phyloP scores from a whole-genome alignment of 768 basidiomycete species.

The Lactarius indigo region DNA sequence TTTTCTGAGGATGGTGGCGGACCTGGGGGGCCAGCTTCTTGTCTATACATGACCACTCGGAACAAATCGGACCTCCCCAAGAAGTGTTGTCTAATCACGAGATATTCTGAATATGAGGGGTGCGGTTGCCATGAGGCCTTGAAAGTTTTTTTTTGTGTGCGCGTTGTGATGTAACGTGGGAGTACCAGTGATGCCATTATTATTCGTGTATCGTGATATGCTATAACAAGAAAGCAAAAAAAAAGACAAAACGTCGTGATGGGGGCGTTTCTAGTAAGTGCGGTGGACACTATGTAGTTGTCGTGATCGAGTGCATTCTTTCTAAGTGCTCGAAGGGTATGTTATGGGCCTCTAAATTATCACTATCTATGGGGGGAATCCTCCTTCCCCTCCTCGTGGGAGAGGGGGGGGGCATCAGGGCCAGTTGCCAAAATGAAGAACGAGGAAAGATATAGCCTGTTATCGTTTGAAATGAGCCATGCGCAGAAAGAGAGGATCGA shows the following conservation, averaged over 20 bases:
- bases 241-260: neutral
- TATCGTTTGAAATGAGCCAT: neutral
- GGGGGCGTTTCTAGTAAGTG: neutral
- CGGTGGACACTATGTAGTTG: neutral
- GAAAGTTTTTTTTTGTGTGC: neutral
- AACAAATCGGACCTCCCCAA: neutral
- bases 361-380: neutral
- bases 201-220: neutral
- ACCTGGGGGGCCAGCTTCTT: neutral
- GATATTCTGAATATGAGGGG: neutral
- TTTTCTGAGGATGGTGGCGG: neutral
- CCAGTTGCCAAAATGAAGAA: constrained; percentile 2
- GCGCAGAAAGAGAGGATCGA: neutral
- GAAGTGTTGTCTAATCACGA: neutral
- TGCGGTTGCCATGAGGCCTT: neutral
- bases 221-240: neutral
- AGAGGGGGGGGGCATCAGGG: constrained; percentile 2
- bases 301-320: neutral
- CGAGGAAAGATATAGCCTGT: constrained; percentile 1
- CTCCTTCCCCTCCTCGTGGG: neutral
- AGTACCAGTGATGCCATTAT: neutral
- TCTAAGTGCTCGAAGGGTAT: constrained; percentile 10
- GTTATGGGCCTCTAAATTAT: constrained; percentile 6
- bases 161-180: neutral
- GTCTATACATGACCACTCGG: neutral